Evolutionary conservation across 116 monocot genomes (phyloP).

Genomic region (Dioscorea cayenensis): DNA sequence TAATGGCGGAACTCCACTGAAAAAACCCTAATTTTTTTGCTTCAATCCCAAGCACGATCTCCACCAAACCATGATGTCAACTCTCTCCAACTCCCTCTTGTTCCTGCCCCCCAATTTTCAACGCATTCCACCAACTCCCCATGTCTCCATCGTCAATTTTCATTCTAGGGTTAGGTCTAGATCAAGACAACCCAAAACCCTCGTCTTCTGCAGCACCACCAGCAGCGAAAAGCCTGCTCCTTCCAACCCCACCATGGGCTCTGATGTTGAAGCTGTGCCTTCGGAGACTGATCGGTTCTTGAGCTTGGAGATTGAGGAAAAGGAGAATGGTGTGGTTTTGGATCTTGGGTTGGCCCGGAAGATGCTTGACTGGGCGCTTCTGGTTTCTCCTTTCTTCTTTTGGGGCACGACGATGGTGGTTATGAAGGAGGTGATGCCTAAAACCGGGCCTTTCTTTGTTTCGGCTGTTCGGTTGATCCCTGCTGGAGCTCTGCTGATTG

Average conservation of each 20-base stretch:
- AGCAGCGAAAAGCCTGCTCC: background rate
- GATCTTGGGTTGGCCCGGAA: slow-evolving; percentile 11
- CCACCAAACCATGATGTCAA: slow-evolving; percentile 1
- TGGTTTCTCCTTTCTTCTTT: slow-evolving; percentile 96
- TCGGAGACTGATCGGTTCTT: background rate
- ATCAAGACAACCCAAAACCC: background rate
- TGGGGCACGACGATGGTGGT: slow-evolving; percentile 99
- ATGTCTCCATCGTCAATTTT: background rate
- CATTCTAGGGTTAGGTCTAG: background rate
- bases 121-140: background rate
- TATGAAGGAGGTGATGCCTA: slow-evolving; percentile 96
- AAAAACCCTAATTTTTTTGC: background rate
- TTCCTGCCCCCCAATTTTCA: slow-evolving; percentile 5
- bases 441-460: slow-evolving; percentile 89
- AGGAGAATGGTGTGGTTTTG: background rate
- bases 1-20: no score
- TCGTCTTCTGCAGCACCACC: slow-evolving; percentile 1
- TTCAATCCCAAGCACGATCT: background rate
- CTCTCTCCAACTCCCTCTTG: slow-evolving; percentile 2
- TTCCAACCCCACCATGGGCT: slow-evolving; percentile 4
- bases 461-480: slow-evolving; percentile 71
- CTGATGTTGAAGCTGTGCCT: slow-evolving; percentile 37
- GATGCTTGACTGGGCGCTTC: slow-evolving; percentile 45
- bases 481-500: slow-evolving; percentile 74
- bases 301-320: slow-evolving; percentile 15